Evolutionary conservation across 257 asterid genomes (phyloP), one percentile per base, ranked within the genome.

Genomic region (Nicotiana knightiana): DNA sequence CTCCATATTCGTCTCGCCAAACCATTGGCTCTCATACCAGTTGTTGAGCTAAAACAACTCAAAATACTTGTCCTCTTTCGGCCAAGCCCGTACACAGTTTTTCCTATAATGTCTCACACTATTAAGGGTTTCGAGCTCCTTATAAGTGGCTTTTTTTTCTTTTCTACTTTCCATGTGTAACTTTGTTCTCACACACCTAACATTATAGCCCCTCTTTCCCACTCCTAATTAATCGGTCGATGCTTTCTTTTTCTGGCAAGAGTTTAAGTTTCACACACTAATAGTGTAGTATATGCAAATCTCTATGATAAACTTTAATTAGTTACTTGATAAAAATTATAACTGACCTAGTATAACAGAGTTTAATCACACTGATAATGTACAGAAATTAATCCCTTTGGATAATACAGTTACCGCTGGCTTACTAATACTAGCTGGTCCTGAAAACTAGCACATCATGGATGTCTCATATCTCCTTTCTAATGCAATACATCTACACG

Each of bases 41-140:
- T 37, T 37, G 46, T 37, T 37, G 7, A 9, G 9, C 46, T 37
- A 37, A 37, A 37, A 6, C 46, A 5, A 2, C 9, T 8, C 46
- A 37, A 37, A 9, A 37, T 37, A 37, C 9, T 37, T 37, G 9
- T 37, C 2, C 6, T 6, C 35, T 6, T 37, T 37, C 1, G 9
- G 46, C 46, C 9, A 37, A 37, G 9, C 9, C 46, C 2, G 9
- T 0, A 37, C 2, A 37, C 2, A 37, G 46, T 37, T 37, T 37
- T 37, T 1, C 0, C 9, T 2, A 6, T 1, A 37, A 37, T 0
- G 2, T 2, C 2, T 6, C 5, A 6, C 8, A 5, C 1, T 1
- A 37, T 39, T 2, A 39, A 39, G 0, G 8, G 11, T 8, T 7
- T 8, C 3, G 11, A 43, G 8, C 51, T 43, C 11, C 0, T 43